Percentiles rank a stretch among this genome's conserved stretches.
Conservation (phyloP, 1,284 basidiomycete genomes). For the Trichosporon sp. region DNA sequence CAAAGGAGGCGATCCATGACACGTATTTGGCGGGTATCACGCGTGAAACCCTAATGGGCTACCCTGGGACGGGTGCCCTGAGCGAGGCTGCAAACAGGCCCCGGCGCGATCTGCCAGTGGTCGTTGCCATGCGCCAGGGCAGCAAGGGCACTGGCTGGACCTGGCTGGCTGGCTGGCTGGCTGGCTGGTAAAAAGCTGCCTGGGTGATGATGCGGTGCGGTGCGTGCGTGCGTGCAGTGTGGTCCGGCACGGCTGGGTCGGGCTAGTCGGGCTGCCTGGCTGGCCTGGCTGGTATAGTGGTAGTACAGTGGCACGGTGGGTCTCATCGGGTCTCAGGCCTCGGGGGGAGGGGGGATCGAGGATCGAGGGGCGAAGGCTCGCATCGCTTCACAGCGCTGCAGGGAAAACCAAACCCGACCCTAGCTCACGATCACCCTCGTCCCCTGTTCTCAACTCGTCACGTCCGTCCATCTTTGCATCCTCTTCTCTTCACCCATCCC, state of each 20-base stretch:
- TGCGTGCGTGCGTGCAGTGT: too few relatives aligned
- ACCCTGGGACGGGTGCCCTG: neutral
- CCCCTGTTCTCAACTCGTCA: neutral
- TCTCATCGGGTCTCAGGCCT: too few relatives aligned
- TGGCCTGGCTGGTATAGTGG: neutral
- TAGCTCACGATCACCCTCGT: neutral
- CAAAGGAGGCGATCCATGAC: too few relatives aligned
- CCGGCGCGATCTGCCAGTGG: too few relatives aligned
- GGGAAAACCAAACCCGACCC: constrained; percentile 1
- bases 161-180: too few relatives aligned
- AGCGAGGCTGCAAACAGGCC: neutral
- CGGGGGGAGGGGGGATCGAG: too few relatives aligned
- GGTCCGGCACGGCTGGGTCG: neutral
- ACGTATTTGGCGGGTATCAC: too few relatives aligned
- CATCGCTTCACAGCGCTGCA: neutral
- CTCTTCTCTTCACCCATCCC: neutral
- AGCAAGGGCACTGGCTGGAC: too few relatives aligned
- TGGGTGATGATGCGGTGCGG: too few relatives aligned
- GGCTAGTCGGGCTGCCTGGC: neutral
- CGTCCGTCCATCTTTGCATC: neutral
- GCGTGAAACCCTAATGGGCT: neutral
- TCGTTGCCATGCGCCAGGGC: too few relatives aligned
- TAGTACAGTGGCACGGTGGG: neutral
- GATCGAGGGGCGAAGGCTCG: neutral
- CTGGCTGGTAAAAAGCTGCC: too few relatives aligned